These are phyloP conservation scores for Chloris gayana DNA, from an alignment of 176 grass and related monocot genomes.

Conservation along the genomic window DNA sequence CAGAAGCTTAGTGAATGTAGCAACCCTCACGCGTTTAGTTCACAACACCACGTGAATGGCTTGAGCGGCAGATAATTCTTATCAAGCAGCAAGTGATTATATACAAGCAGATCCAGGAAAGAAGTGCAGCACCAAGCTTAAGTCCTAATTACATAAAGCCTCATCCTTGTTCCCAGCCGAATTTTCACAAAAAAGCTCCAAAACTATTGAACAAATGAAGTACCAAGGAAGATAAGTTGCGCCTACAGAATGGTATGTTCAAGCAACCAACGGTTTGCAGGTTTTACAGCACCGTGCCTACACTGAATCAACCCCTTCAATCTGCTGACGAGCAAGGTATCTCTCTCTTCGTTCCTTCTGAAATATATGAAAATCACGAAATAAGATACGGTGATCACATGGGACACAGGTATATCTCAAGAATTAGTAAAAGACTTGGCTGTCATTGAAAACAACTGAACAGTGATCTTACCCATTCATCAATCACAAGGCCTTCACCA, in stretches of 20 bases:
- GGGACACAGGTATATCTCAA: background rate
- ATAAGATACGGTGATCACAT: conserved; percentile 32
- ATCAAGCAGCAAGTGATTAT: conserved; percentile 38
- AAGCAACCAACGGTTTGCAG: conserved; percentile 28
- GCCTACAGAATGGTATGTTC: conserved; percentile 18
- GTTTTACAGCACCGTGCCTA: conserved; percentile 35
- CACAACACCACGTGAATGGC: conserved; percentile 44
- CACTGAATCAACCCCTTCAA: conserved; percentile 84
- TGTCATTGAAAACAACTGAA: conserved; percentile 23
- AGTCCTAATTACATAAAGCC: conserved; percentile 56
- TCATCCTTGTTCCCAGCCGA: conserved; percentile 51
- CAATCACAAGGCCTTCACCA: conserved; percentile 95
- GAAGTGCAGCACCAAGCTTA: conserved; percentile 44
- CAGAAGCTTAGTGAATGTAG: conserved; percentile 24
- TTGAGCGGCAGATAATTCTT: conserved; percentile 32
- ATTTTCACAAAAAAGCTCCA: conserved; percentile 33
- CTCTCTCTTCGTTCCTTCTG: conserved; percentile 97
- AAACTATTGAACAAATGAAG: conserved; percentile 43
- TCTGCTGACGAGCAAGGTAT: conserved; percentile 92
- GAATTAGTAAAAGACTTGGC: conserved; percentile 37
- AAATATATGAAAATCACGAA: conserved; percentile 30
- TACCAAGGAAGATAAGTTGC: background rate
- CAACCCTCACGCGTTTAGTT: conserved; percentile 18
- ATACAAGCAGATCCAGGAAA: conserved; percentile 39
- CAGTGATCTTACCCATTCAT: conserved; percentile 88